Conservation (phyloP, 2,329 filamentous ascomycete species). For the Phymatotrichopsis omnivora region DNA sequence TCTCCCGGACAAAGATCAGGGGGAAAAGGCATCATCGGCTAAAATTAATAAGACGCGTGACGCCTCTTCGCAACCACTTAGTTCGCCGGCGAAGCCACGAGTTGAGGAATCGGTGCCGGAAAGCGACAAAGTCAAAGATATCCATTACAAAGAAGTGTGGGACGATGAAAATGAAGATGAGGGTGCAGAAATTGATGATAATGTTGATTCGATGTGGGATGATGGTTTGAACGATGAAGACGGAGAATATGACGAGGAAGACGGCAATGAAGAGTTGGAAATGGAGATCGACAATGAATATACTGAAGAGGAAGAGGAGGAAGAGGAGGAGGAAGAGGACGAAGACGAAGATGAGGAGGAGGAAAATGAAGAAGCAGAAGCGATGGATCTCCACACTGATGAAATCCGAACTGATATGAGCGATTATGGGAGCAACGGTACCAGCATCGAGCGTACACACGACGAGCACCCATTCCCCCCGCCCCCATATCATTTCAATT, state of each 20-base stretch:
- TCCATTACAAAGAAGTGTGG: neutral
- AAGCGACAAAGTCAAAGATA: no score
- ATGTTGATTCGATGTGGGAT: conserved; percentile 17
- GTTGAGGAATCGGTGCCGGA: neutral
- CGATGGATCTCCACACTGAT: conserved; percentile 29
- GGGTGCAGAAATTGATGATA: neutral
- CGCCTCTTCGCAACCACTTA: neutral
- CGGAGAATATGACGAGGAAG: conserved; percentile 20
- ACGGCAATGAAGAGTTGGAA: neutral
- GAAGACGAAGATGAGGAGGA: conserved; percentile 21
- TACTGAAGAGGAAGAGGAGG: conserved; percentile 32
- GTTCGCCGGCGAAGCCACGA: neutral
- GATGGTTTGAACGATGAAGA: conserved; percentile 20
- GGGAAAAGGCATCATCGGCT: neutral
- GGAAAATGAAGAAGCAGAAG: conserved; percentile 15
- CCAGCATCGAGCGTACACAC: conserved; percentile 32
- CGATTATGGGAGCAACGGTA: conserved; percentile 25
- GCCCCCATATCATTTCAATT: conserved; percentile 4
- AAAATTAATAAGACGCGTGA: neutral
- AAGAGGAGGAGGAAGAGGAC: conserved; percentile 28
- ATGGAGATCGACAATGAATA: conserved; percentile 26
- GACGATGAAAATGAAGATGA: neutral
- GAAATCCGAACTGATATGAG: conserved; percentile 29
- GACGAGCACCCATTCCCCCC: conserved; percentile 28
- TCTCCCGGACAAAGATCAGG: neutral